Percentiles rank a stretch among this genome's conserved stretches.
These are phyloP conservation scores for Cladophialophora chaetospira DNA, from an alignment of 2,329 filamentous ascomycete species.

Conservation along the genomic window DNA sequence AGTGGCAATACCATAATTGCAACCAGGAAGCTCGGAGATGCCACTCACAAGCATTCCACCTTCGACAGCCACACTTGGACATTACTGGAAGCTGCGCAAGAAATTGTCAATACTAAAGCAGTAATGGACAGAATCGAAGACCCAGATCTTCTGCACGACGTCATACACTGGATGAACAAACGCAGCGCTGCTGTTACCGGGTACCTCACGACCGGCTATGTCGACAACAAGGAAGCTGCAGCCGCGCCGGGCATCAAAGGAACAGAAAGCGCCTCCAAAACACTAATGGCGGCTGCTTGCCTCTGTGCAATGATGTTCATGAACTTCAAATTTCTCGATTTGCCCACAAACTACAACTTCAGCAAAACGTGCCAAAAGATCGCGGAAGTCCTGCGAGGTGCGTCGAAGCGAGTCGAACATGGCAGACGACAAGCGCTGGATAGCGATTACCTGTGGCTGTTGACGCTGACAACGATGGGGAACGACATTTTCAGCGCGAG, in stretches of 20 bases:
- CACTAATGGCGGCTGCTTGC: constrained; percentile 6
- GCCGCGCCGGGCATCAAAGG: not conserved
- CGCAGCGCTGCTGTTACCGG: constrained; percentile 14
- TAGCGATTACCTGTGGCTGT: constrained; percentile 11
- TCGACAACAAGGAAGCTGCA: constrained; percentile 5
- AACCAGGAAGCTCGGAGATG: not conserved
- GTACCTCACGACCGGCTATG: constrained; percentile 9
- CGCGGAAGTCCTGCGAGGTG: constrained; percentile 6
- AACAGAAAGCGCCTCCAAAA: not conserved
- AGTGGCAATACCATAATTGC: not conserved
- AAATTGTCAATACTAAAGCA: constrained; percentile 18
- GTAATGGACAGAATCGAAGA: constrained; percentile 12
- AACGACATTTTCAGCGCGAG: constrained; percentile 18
- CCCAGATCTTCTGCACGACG: constrained; percentile 4
- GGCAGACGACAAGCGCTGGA: not conserved
- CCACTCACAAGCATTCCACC: not conserved
- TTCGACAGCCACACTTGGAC: constrained; percentile 1
- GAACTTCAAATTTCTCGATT: constrained; percentile 16
- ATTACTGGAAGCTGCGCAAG: constrained; percentile 8
- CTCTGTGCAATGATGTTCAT: constrained; percentile 18
- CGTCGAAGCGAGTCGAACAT: not conserved
- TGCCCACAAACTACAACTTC: constrained; percentile 22
- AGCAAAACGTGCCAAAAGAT: constrained; percentile 17
- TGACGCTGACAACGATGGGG: constrained; percentile 17
- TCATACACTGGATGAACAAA: constrained; percentile 18